Evolutionary conservation across 768 basidiomycete species (phyloP).

Genomic region (Boletus vinaceobasis): DNA sequence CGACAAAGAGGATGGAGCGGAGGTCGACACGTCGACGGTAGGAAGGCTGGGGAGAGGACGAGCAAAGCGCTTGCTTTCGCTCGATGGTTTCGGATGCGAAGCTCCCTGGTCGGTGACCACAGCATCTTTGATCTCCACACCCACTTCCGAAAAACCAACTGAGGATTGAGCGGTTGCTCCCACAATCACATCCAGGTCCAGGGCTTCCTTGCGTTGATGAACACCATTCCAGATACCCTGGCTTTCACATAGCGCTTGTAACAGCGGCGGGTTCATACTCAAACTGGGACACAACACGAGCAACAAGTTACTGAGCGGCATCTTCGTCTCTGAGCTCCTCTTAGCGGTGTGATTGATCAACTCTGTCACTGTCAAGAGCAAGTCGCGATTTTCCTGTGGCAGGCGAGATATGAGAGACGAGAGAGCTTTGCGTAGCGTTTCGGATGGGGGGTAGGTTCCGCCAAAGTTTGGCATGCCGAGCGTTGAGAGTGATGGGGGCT

Average conservation of each 20-base stretch:
- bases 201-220: conserved; percentile 4
- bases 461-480: conserved; percentile 69
- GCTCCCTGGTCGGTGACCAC: neutral
- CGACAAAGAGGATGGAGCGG: conserved; percentile 5
- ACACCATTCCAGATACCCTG: conserved; percentile 58
- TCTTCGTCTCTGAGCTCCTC: conserved; percentile 73
- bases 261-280: conserved; percentile 69
- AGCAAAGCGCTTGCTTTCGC: conserved; percentile 15
- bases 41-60: conserved; percentile 29
- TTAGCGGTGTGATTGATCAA: conserved; percentile 74
- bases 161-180: neutral
- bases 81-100: neutral
- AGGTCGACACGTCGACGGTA: neutral
- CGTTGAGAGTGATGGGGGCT: conserved; percentile 78
- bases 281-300: conserved; percentile 87
- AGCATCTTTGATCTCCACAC: neutral
- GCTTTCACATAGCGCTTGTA: conserved; percentile 71
- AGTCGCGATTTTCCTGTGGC: conserved; percentile 77
- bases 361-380: conserved; percentile 78
- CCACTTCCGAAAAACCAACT: neutral
- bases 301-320: conserved; percentile 88
- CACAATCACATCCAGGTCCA: conserved; percentile 1
- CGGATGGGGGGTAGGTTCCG: conserved; percentile 59
- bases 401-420: conserved; percentile 62
- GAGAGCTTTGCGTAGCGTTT: conserved; percentile 53